phyloP scores from a whole-genome alignment of 805 yeast species.

The Candida parachauliodes region DNA sequence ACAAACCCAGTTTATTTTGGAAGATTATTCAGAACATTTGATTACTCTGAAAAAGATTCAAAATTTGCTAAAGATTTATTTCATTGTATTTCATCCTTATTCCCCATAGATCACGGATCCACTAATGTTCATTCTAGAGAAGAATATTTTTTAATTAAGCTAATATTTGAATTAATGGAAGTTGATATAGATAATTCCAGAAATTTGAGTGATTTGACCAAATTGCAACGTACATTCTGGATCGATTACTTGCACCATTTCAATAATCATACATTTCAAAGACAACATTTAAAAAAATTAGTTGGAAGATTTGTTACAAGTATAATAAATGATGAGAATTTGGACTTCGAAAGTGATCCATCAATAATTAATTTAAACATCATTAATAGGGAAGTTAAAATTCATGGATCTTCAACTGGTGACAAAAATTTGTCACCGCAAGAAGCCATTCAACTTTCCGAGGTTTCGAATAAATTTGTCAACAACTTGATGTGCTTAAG shows the following conservation, averaged over 20 bases:
- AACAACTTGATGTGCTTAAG: conserved; percentile 70
- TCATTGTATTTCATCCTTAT: conserved; percentile 21
- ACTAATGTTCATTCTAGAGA: conserved; percentile 54
- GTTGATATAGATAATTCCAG: conserved; percentile 32
- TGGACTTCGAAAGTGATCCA: conserved; percentile 82
- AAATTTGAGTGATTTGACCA: conserved; percentile 37
- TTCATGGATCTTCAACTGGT: conserved; percentile 32
- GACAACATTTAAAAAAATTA: conserved; percentile 39
- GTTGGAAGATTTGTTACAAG: conserved; percentile 36
- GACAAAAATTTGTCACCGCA: conserved; percentile 48
- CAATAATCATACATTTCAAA: conserved; percentile 47
- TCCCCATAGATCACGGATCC: conserved; percentile 28
- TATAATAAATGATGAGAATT: conserved; percentile 44
- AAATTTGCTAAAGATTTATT: conserved; percentile 21
- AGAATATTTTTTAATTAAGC: conserved; percentile 60
- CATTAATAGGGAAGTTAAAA: conserved; percentile 32
- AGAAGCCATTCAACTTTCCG: conserved; percentile 73
- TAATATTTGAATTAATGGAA: conserved; percentile 48
- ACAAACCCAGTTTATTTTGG: conserved; percentile 75
- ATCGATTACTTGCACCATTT: conserved; percentile 40
- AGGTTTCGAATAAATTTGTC: conserved; percentile 69
- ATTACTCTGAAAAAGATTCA: conserved; percentile 21
- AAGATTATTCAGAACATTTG: conserved; percentile 42
- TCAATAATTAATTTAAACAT: conserved; percentile 45
- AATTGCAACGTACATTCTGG: conserved; percentile 39